Evolutionary conservation across 2,329 filamentous ascomycete species (phyloP), one percentile per base, ranked within the genome.

Genomic region (Scopulariopsis brevicaulis): DNA sequence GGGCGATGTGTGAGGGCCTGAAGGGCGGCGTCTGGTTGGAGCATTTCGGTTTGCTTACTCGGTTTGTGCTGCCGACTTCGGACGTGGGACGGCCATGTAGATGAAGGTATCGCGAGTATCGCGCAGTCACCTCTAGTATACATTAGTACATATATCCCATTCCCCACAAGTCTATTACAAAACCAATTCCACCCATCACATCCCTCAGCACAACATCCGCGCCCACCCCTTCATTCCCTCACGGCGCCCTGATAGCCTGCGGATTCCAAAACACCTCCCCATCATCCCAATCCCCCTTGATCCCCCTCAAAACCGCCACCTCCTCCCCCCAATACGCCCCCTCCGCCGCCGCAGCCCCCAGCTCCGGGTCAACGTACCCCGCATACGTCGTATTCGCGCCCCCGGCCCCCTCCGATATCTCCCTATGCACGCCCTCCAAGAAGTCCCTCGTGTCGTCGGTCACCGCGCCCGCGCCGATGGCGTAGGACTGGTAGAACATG

Each of bases 401-500:
- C 1, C 71, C 70, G 4, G 64, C 63, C 3, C 54, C 54, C 37
- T 28, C 28, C 40, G 66, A 65, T 43, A 82, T 73, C 32, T 63
- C 71, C 14, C 69, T 60, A 64, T 83, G 77, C 53, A 86, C 70
- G 6, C 76, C 77, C 18, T 72, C 69, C 46, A 85, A 65, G 57
- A 85, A 85, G 1, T 69, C 63, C 58, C 71, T 74, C 1, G 77
- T 81, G 14, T 68, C 71, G n/a, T 71, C 61, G 1, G 71, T 73
- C 15, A 84, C 64, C 1, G 68, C 68, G 0, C 74, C 69, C 0
- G 81, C 63, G 20, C 77, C 79, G 52, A 86, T 64, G 10, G 74
- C 80, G 64, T 86, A 86, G 0, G 78, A 80, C 64, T 87, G 81
- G 65, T 83, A 78, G 70, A 83, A 85, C 69, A 86, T 78, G 48